Evolutionary conservation across 2,329 filamentous ascomycete species (phyloP).

Genomic region (Penicillium sp.): DNA sequence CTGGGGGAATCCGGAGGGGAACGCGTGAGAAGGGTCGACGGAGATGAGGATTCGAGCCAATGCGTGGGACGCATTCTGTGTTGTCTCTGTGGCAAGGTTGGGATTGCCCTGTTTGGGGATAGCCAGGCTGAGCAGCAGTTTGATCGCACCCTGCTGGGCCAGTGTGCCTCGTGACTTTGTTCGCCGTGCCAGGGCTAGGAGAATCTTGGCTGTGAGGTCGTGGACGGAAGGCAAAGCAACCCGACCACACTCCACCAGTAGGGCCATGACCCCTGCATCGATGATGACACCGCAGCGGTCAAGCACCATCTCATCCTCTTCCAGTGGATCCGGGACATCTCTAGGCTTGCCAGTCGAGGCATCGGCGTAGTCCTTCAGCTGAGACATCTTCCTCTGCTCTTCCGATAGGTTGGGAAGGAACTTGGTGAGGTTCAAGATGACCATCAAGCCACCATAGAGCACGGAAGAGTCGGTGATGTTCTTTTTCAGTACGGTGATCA

Average conservation of each 20-base stretch:
- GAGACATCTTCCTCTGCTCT: conserved; percentile 84
- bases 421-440: conserved; percentile 76
- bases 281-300: conserved; percentile 73
- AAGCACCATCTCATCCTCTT: conserved; percentile 70
- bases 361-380: conserved; percentile 92
- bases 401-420: conserved; percentile 75
- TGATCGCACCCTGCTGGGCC: conserved; percentile 89
- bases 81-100: conserved; percentile 35
- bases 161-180: conserved; percentile 69
- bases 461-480: conserved; percentile 60
- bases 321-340: conserved; percentile 57
- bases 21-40: conserved; percentile 76
- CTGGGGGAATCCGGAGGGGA: conserved; percentile 68
- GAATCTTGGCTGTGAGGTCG: conserved; percentile 66
- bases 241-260: conserved; percentile 71
- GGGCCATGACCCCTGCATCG: conserved; percentile 68
- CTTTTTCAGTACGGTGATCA: conserved; percentile 51
- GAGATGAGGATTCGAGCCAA: conserved; percentile 82
- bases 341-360: conserved; percentile 67
- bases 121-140: conserved; percentile 70
- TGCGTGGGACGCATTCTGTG: conserved; percentile 66
- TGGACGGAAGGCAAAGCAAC: conserved; percentile 63
- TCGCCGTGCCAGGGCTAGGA: conserved; percentile 72
- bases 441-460: conserved; percentile 79
- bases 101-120: conserved; percentile 39